Percentiles rank a stretch among this genome's conserved stretches.
Evolutionary conservation across 2,329 filamentous ascomycete species (phyloP).

Genomic region (Fusarium sp.): DNA sequence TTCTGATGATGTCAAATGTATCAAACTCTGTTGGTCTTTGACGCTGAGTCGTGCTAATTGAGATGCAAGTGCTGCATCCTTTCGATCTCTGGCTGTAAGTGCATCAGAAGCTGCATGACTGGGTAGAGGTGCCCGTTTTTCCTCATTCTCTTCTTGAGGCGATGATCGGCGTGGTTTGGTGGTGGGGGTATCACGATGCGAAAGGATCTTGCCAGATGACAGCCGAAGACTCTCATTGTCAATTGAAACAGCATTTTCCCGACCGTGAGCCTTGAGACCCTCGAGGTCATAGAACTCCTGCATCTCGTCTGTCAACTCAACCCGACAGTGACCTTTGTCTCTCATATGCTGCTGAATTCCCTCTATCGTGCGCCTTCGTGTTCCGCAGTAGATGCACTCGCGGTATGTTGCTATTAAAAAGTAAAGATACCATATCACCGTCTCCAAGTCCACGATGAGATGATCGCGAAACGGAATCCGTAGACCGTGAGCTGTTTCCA

Average conservation of each 20-base stretch:
- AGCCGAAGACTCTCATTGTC: constrained; percentile 21
- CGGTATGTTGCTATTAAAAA: constrained; percentile 60
- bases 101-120: background rate
- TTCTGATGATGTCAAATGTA: constrained; percentile 29
- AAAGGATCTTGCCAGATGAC: constrained; percentile 36
- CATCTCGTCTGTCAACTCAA: constrained; percentile 51
- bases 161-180: background rate
- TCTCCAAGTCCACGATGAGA: constrained; percentile 59
- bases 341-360: constrained; percentile 65
- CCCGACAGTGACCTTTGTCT: constrained; percentile 60
- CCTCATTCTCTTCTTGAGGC: background rate
- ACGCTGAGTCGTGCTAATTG: constrained; percentile 19
- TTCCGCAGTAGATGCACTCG: constrained; percentile 65
- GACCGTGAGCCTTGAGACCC: background rate
- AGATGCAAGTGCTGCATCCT: constrained; percentile 14
- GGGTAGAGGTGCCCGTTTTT: background rate
- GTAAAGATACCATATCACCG: constrained; percentile 60
- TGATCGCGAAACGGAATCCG: constrained; percentile 54
- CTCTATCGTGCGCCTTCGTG: constrained; percentile 54
- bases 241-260: background rate
- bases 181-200: constrained; percentile 11
- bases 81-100: constrained; percentile 13
- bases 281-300: constrained; percentile 56
- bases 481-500: constrained; percentile 61
- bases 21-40: constrained; percentile 35